Percentiles rank a stretch among this genome's conserved stretches.
These are phyloP conservation scores for Rhodotorula taiwanensis DNA, from an alignment of 768 basidiomycete genomes.

Conservation along the genomic window DNA sequence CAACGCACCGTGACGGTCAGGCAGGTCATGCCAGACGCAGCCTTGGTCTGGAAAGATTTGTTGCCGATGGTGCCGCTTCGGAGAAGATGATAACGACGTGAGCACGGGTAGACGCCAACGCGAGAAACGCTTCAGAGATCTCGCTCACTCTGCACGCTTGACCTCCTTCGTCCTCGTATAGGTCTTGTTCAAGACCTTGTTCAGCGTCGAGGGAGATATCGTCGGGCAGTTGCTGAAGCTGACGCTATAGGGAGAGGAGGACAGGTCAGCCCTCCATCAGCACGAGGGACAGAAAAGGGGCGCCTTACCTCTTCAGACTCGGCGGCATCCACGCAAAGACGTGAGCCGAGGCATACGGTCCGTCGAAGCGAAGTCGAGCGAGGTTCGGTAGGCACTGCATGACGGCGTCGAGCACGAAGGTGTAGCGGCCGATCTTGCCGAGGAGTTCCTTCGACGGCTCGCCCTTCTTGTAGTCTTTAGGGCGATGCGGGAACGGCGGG, in stretches of 20 bases:
- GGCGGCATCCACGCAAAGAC: conserved; percentile 22
- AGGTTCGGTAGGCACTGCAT: conserved; percentile 22
- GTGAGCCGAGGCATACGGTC: conserved; percentile 11
- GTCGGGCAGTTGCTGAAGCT: conserved; percentile 8
- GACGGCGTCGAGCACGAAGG: conserved; percentile 23
- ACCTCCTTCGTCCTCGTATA: conserved; percentile 4
- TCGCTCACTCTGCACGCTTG: conserved; percentile 11
- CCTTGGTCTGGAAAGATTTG: conserved; percentile 2
- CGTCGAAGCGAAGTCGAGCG: conserved; percentile 10
- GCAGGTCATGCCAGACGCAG: conserved; percentile 13
- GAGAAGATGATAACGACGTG: too few species aligned
- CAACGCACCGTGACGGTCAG: conserved; percentile 11
- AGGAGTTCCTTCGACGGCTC: conserved; percentile 9
- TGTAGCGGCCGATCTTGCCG: background rate
- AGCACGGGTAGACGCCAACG: too few species aligned
- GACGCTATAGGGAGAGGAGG: background rate
- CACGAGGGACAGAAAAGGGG: too few species aligned
- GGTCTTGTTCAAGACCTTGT: conserved; percentile 20
- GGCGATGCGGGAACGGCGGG: conserved; percentile 1
- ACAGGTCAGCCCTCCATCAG: background rate
- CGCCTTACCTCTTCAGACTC: conserved; percentile 10
- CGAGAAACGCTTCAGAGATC: too few species aligned
- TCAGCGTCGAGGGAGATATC: conserved; percentile 12
- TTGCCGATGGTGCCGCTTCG: conserved; percentile 14
- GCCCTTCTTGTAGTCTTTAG: conserved; percentile 22